Evolutionary conservation across 768 basidiomycete species (phyloP), one percentile per base, ranked within the genome.

Genomic region (Boletus insuetus): DNA sequence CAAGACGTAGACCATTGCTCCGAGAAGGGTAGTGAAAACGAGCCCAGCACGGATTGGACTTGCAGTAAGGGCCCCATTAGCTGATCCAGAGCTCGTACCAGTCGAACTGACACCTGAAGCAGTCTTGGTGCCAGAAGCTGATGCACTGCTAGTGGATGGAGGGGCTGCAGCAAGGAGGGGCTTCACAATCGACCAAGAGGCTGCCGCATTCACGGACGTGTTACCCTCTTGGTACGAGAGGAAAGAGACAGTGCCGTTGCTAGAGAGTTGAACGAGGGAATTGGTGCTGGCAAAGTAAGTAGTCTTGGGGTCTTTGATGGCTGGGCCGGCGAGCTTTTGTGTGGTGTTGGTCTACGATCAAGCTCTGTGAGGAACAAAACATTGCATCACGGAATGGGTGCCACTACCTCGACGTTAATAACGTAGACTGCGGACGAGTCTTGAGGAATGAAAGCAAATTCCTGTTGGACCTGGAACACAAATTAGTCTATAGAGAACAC

Each of bases 391-490:
- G n/a, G 6, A 16, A 38, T 7, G 9, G 22, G 20, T 17, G 24
- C 56, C 64, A 14, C 6, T 67, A 84, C 84, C 72, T 82, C 76
- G 53, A 89, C 86, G 64, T 89, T 84, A 68, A 90, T 73, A 46
- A 92, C 79, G 62, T 87, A 91, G n/a, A 85, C 85, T 22, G 77
- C 75, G 17, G 81, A 84, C 58, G 82, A 82, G 66, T 92, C 86
- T 66, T 85, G 78, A 19, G 91, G 89, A 55, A 92, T 77, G 72
- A 84, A 93, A 3, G 86, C 87, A 64, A 92, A 86, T 68, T 88
- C 83, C 54, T 84, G 76, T 61, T 89, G 88, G 14, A 86, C 83
- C 79, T 86, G 46, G 40, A 58, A 44, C 8, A 22, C 45, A 39
- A 26, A 8, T 31, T 6, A 12, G 19, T 42, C 16, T 26, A 39